Base-by-base conservation (phyloP, 179 eudicot genomes). In the Sideroxylon spinosum region DNA sequence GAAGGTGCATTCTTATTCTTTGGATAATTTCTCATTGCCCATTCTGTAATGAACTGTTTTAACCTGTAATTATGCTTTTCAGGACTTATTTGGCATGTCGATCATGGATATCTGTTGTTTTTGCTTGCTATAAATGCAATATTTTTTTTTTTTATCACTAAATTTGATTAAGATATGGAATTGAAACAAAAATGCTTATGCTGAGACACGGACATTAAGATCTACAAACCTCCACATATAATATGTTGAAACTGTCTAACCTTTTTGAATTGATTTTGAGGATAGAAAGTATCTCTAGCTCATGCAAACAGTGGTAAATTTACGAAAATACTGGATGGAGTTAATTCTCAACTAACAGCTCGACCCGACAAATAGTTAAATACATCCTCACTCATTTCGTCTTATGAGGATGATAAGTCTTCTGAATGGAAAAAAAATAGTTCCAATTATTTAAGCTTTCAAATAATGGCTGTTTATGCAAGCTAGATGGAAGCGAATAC, bases 1-100 rank as follows among this genome's bases (percentile, higher is more conserved):
- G 99, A 95, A 92, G 99, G 99, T 95, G 84, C 79, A 76, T 16
- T 75, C 70, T 50, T 20, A 53, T 56, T 71, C 77, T 26, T 26
- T 55, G 52, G 50, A 28, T 13, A 25, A 65, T 77, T 71, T 22
- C 65, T 55, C 32, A 10, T 57, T 14, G 79, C 44, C 57, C 57
- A 16, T 8, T 56, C 28, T 16, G 19, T 59, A 44, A 66, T 55
- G 72, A 52, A 17, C 81, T 63, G 49, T 26, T 73, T 79, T 52
- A 61, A 23, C 44, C 25, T 46, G n/a, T 37, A 37, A 37, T 57
- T 37, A 37, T 37, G 44, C 44, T 74, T 37, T 55, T n/a, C 8
- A 23, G 13, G 16, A 50, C 6, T 50, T 44, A 2, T 71, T 10
- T 11, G 44, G 44, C 44, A 55, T 76, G 61, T 26, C 23, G 28